Evolutionary conservation across 805 yeast genomes (phyloP).

Genomic region (Sugiyamaella smithiae): DNA sequence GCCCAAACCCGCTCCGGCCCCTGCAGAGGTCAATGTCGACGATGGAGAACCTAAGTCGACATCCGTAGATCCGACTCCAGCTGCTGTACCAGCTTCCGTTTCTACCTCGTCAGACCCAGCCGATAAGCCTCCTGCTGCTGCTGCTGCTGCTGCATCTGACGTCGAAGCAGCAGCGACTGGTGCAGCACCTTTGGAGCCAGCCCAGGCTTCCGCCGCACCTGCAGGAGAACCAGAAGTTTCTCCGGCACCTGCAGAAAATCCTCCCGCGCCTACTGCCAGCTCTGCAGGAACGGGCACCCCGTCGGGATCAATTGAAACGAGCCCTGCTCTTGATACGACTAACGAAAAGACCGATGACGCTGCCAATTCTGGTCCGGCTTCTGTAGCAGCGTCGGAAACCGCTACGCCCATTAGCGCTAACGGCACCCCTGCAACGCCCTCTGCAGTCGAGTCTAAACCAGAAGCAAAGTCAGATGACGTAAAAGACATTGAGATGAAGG

Average conservation of each 20-base stretch:
- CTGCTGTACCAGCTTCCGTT: no score
- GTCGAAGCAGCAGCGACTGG: not conserved
- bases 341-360: no score
- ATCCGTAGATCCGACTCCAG: no score
- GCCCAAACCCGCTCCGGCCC: not conserved
- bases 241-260: not conserved
- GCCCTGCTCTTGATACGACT: not conserved
- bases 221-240: no score
- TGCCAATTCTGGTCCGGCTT: no score
- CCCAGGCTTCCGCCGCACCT: no score
- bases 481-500: slow-evolving; percentile 23
- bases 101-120: no score
- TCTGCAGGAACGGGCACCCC: not conserved
- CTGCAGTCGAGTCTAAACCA: not conserved
- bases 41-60: not conserved
- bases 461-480: no score
- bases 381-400: slow-evolving; percentile 8
- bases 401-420: slow-evolving; percentile 3
- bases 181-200: no score
- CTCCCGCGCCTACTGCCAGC: not conserved
- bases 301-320: not conserved
- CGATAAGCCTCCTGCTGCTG: no score
- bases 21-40: not conserved
- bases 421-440: slow-evolving; percentile 1
- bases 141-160: no score